Percentiles rank a stretch among this genome's conserved stretches.
Evolutionary conservation across 148 eudicot genomes (phyloP).

Genomic region (Spergularia bocconei): DNA sequence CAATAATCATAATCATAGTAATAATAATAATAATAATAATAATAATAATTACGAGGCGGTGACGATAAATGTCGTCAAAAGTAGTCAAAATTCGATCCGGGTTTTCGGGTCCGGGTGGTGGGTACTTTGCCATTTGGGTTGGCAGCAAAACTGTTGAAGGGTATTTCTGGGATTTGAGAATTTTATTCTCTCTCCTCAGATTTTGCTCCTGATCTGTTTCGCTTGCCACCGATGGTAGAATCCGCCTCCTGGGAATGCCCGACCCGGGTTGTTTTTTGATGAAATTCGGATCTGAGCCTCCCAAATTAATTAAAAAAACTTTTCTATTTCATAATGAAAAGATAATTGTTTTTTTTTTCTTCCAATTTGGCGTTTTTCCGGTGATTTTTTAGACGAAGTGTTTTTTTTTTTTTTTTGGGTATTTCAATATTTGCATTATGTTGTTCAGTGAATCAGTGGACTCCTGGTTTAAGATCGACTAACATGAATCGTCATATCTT

Average conservation of each 20-base stretch:
- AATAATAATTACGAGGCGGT: slow-evolving; percentile 15
- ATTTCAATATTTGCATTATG: too few relatives aligned
- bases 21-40: background rate
- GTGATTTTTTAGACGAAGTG: too few relatives aligned
- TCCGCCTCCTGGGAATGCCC: background rate
- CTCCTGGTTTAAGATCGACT: background rate
- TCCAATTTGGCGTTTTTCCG: too few relatives aligned
- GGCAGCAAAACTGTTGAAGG: slow-evolving; percentile 11
- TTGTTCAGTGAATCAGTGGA: too few relatives aligned
- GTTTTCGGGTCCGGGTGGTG: background rate
- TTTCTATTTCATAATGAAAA: background rate
- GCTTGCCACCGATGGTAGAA: slow-evolving; percentile 2
- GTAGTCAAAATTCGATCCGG: background rate
- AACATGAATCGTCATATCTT: background rate
- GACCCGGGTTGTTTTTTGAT: background rate
- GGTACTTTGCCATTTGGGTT: slow-evolving; percentile 5
- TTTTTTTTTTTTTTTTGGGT: too few relatives aligned
- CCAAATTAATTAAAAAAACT: too few relatives aligned
- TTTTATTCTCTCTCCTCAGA: background rate
- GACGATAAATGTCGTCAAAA: background rate
- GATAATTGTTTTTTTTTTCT: background rate
- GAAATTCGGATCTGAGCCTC: slow-evolving; percentile 25
- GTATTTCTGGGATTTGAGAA: background rate
- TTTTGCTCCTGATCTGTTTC: background rate
- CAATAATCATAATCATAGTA: background rate